Percentiles rank a stretch among this genome's conserved stretches.
These are phyloP conservation scores for Mikania micrantha DNA, from an alignment of 129 eudicot genomes.

Conservation along the genomic window DNA sequence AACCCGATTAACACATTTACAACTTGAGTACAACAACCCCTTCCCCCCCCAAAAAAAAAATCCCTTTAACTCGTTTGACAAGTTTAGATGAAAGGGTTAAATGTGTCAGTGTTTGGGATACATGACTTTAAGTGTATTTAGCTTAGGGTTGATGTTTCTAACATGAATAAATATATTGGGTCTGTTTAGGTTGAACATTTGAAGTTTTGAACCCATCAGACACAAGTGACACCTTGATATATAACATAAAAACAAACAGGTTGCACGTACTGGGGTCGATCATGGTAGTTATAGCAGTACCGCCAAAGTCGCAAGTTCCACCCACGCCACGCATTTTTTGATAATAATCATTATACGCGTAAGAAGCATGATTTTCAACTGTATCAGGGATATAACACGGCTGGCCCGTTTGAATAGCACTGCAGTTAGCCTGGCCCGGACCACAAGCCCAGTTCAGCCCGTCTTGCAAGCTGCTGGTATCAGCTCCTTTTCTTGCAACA, in stretches of 20 bases:
- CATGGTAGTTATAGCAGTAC: constrained; percentile 53
- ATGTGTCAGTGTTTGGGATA: too few relatives aligned
- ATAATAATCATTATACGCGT: constrained; percentile 81
- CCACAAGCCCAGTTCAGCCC: constrained; percentile 93
- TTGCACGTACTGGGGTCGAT: constrained; percentile 71
- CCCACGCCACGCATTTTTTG: constrained; percentile 67
- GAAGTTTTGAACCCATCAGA: too few relatives aligned
- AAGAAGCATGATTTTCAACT: constrained; percentile 72
- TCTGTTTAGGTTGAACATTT: too few relatives aligned
- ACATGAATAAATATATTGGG: too few relatives aligned
- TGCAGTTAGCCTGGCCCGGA: constrained; percentile 68
- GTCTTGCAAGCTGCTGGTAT: constrained; percentile 37
- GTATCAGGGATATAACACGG: constrained; percentile 73
- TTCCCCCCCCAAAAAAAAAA: too few relatives aligned
- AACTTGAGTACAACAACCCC: too few relatives aligned
- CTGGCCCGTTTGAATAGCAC: constrained; percentile 68
- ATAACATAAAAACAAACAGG: background rate
- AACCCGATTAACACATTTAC: too few relatives aligned
- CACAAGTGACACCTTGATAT: too few relatives aligned
- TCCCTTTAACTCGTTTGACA: too few relatives aligned
- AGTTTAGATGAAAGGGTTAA: too few relatives aligned
- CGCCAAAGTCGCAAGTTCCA: constrained; percentile 82
- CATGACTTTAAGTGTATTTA: too few relatives aligned
- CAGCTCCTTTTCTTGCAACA: constrained; percentile 57
- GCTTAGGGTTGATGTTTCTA: too few relatives aligned